These are phyloP conservation scores for Coemansia sp. DNA, from an alignment of 192 early-diverging fungal species.

Conservation along the genomic window DNA sequence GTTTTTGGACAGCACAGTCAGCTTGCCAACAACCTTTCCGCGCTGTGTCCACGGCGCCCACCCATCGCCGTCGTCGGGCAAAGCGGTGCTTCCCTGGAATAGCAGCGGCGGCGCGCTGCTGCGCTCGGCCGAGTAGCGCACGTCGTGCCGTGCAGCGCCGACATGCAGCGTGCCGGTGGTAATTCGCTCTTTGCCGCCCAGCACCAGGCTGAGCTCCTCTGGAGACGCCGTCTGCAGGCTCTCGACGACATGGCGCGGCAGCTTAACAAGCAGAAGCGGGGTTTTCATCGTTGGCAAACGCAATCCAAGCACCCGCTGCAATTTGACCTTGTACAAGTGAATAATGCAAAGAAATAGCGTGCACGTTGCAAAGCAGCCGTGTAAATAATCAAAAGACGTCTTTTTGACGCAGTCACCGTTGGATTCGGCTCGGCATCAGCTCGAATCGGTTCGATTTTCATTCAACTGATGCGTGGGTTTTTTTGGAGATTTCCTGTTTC, in stretches of 20 bases:
- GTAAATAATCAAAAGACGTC: neutral
- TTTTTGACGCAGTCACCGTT: neutral
- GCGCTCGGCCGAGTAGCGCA: slow-evolving; percentile 41
- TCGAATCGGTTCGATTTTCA: neutral
- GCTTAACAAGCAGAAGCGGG: slow-evolving; percentile 26
- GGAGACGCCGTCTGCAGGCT: slow-evolving; percentile 18
- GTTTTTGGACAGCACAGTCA: slow-evolving; percentile 16
- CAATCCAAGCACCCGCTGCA: neutral
- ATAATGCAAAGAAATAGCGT: neutral
- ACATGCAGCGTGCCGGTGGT: slow-evolving; percentile 25
- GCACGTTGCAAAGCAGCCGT: neutral
- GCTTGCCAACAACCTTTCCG: slow-evolving; percentile 35
- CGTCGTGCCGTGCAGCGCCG: slow-evolving; percentile 25
- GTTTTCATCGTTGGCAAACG: slow-evolving; percentile 8
- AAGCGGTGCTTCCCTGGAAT: slow-evolving; percentile 26
- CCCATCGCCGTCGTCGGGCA: slow-evolving; percentile 4
- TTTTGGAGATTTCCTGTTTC: neutral
- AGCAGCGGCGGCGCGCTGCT: slow-evolving; percentile 30
- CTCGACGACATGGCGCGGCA: slow-evolving; percentile 44
- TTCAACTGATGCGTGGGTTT: no score
- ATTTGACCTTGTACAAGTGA: neutral
- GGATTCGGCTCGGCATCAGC: neutral
- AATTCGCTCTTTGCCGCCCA: slow-evolving; percentile 46
- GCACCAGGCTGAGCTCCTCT: slow-evolving; percentile 14
- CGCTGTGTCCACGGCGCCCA: slow-evolving; percentile 39